Evolutionary conservation across 2,329 filamentous ascomycete species (phyloP), one percentile per base, ranked within the genome.

Genomic region (Talaromyces sp.): DNA sequence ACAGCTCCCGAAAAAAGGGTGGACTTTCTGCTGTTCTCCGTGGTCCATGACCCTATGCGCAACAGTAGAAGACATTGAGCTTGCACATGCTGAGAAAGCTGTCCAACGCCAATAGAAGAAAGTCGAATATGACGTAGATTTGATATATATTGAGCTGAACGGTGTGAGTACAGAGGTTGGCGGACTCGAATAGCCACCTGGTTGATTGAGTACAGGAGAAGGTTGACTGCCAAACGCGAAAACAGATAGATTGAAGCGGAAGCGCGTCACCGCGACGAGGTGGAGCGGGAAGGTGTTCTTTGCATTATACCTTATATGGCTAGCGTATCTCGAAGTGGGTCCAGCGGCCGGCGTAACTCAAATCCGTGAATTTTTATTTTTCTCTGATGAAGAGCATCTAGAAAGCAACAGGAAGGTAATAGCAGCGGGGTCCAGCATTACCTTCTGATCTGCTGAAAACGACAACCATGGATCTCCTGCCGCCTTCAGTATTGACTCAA

Each of bases 401-500:
- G 16, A 52, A 40, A 31, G 50, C 50, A 54, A 54, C 50, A 23
- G 50, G n/a, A 54, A 54, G 31, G 31, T 21, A n/a, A 54, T 21
- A 42, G 28, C 21, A 35, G 58, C 35, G 31, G 44, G 44, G 44
- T 42, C 33, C 58, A 42, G 3, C 14, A 28, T n/a, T 14, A 40
- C 33, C 33, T 56, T 16, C 28, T 21, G 16, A 35, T 55, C 21
- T 57, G 54, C 28, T 42, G 21, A 23, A 28, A 39, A 28, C 6
- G 12, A 57, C 12, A 28, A n/a, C 52, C 57, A 81, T 81, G 79
- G 77, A 79, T 69, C 66, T 81, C 40, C 76, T 76, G 64, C 68
- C 76, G 40, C 79, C 79, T 3, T 77, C 77, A 14, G 69, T 79
- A 16, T 68, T 81, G 71, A 77, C 77, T 42, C 78, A 79, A 71